These are phyloP conservation scores for Trametes maxima DNA, from an alignment of 768 basidiomycete genomes.

Conservation along the genomic window DNA sequence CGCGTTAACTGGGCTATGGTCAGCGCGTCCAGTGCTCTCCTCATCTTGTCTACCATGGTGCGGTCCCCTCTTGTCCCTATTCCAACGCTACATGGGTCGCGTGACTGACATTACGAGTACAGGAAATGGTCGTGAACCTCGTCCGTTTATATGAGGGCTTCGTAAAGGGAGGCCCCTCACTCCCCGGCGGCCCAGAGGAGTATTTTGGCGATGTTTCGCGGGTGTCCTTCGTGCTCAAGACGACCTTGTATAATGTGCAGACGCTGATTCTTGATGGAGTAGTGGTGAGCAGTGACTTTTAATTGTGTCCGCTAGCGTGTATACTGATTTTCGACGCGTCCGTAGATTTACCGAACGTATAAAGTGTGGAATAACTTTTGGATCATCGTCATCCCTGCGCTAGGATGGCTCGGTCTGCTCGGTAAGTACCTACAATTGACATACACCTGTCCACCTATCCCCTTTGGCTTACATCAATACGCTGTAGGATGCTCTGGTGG, in stretches of 20 bases:
- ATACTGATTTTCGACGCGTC: not conserved
- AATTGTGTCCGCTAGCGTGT: not conserved
- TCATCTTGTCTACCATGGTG: constrained; percentile 23
- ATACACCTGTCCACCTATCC: no score
- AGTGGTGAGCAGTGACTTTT: constrained; percentile 16
- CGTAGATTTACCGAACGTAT: constrained; percentile 27
- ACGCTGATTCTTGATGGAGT: constrained; percentile 26
- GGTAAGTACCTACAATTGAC: constrained; percentile 21
- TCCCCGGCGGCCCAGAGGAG: not conserved
- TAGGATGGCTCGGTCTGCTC: constrained; percentile 34
- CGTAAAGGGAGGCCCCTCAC: not conserved
- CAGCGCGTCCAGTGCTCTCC: constrained; percentile 18
- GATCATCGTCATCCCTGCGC: constrained; percentile 30
- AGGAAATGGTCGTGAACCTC: constrained; percentile 26
- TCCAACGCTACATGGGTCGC: not conserved
- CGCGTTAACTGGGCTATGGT: constrained; percentile 23
- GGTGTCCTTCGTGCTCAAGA: constrained; percentile 10
- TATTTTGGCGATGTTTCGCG: constrained; percentile 7
- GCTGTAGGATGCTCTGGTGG: constrained; percentile 11
- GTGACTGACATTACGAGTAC: no score
- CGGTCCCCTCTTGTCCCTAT: not conserved
- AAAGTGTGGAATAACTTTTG: constrained; percentile 36
- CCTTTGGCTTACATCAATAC: not conserved
- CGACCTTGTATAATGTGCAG: not conserved
- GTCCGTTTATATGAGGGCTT: constrained; percentile 6